A percentile compares a stretch with the other conserved stretches of the same genome.
These are phyloP conservation scores for Lichtheimia hyalospora DNA, from an alignment of 371 early-diverging fungal genomes.

Conservation along the genomic window DNA sequence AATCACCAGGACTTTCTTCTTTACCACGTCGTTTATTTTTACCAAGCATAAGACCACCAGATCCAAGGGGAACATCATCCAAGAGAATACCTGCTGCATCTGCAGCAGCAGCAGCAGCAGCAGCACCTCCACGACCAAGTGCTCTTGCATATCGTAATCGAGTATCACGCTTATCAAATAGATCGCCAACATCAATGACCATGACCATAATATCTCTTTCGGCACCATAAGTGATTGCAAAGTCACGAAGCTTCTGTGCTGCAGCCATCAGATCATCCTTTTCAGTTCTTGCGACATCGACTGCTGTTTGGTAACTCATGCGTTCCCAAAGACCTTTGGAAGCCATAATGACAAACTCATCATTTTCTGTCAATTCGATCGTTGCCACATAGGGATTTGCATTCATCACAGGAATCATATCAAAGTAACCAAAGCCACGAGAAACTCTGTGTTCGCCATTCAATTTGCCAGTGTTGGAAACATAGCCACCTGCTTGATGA, in stretches of 20 bases:
- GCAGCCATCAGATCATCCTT: constrained; percentile 76
- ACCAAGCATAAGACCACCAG: constrained; percentile 24
- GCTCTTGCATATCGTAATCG: constrained; percentile 27
- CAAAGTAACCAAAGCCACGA: constrained; percentile 85
- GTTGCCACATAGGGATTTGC: constrained; percentile 79
- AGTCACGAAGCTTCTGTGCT: constrained; percentile 82
- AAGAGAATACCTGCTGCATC: constrained; percentile 20
- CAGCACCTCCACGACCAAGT: constrained; percentile 16
- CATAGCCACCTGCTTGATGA: constrained; percentile 80
- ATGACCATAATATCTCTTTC: constrained; percentile 79
- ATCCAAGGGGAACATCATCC: constrained; percentile 21
- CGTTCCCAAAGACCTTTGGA: constrained; percentile 82
- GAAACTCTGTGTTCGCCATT: constrained; percentile 74
- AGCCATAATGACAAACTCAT: constrained; percentile 90
- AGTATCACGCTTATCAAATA: constrained; percentile 59
- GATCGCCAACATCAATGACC: constrained; percentile 78
- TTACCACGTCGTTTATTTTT: constrained; percentile 47
- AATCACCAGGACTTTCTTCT: constrained; percentile 55
- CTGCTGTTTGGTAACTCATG: constrained; percentile 79
- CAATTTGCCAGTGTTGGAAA: constrained; percentile 71
- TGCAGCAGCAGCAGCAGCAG: constrained; percentile 7
- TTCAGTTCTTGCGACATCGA: constrained; percentile 80
- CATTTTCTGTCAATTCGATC: constrained; percentile 75
- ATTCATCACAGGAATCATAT: constrained; percentile 80
- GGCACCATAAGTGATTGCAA: constrained; percentile 83